Percentiles rank a stretch among this genome's conserved stretches.
phyloP scores from a whole-genome alignment of 2,329 filamentous ascomycete species.

The Botrytis hyacinthi region DNA sequence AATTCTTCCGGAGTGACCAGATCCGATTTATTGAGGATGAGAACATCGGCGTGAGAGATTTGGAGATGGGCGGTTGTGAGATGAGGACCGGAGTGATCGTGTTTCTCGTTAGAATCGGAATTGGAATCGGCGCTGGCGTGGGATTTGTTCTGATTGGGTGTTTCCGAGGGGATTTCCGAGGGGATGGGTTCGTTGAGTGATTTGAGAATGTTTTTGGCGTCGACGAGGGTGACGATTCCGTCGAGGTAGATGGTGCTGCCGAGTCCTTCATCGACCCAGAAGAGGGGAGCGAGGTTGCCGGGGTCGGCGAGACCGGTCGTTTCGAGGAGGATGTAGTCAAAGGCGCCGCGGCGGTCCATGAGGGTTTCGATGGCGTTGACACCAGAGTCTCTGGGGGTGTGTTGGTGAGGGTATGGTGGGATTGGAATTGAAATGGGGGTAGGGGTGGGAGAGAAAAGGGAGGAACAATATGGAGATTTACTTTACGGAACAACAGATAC shows the following conservation, averaged over 20 bases:
- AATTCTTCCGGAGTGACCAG: constrained; percentile 72
- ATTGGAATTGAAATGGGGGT: background rate
- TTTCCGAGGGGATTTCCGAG: constrained; percentile 50
- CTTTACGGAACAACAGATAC: constrained; percentile 97
- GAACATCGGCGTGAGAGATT: constrained; percentile 93
- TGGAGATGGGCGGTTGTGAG: constrained; percentile 94
- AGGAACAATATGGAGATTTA: constrained; percentile 41
- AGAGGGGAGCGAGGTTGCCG: constrained; percentile 90
- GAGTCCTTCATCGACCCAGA: constrained; percentile 96
- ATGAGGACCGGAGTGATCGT: constrained; percentile 56
- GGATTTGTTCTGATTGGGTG: constrained; percentile 11
- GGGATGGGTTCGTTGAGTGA: constrained; percentile 72
- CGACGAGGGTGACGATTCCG: constrained; percentile 92
- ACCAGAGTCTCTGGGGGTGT: constrained; percentile 68
- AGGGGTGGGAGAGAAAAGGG: background rate
- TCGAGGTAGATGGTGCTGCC: constrained; percentile 95
- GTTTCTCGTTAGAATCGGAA: background rate
- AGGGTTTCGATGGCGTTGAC: constrained; percentile 93
- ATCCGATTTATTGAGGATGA: constrained; percentile 92
- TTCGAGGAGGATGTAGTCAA: constrained; percentile 96
- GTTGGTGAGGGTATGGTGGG: background rate
- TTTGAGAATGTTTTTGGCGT: constrained; percentile 86
- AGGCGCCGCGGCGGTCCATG: constrained; percentile 89
- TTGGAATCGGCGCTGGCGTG: constrained; percentile 43
- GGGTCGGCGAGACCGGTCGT: constrained; percentile 95